Conservation (phyloP, 768 basidiomycete species). For the Suillus ampliporus region DNA sequence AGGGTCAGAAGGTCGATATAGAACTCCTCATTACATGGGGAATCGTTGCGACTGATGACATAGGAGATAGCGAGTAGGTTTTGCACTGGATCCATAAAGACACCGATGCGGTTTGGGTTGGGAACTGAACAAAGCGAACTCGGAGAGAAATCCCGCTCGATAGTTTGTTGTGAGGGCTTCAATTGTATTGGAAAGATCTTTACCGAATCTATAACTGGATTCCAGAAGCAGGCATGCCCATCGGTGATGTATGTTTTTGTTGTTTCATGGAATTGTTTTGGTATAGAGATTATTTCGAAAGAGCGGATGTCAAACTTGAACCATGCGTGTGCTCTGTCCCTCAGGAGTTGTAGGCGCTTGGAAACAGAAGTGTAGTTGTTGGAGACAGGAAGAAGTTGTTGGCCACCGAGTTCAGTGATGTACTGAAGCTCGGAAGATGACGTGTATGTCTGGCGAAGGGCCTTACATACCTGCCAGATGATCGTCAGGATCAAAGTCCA, state of each 20-base stretch:
- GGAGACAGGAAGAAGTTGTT: not conserved
- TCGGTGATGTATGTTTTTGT: not conserved
- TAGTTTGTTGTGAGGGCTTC: not conserved
- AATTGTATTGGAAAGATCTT: not conserved
- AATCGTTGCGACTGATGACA: too few relatives aligned
- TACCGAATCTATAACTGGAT: not conserved
- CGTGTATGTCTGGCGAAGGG: not conserved
- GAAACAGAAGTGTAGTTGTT: not conserved
- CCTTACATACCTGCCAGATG: not conserved
- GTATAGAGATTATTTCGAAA: not conserved
- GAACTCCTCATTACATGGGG: not conserved
- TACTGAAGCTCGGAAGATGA: slow-evolving; percentile 6
- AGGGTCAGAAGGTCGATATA: not conserved
- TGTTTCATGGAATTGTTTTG: not conserved
- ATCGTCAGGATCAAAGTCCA: not conserved
- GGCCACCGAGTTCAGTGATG: slow-evolving; percentile 5
- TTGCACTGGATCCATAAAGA: not conserved
- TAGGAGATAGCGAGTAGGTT: not conserved
- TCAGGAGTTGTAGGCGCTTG: not conserved
- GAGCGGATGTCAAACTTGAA: not conserved
- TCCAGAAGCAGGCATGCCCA: slow-evolving; percentile 1
- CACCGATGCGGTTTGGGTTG: not conserved
- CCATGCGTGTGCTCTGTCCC: not conserved
- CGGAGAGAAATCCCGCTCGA: not conserved
- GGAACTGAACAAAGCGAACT: not conserved